Conservation (phyloP, 2,329 filamentous ascomycete genomes). For the Akanthomyces dipterigenus region DNA sequence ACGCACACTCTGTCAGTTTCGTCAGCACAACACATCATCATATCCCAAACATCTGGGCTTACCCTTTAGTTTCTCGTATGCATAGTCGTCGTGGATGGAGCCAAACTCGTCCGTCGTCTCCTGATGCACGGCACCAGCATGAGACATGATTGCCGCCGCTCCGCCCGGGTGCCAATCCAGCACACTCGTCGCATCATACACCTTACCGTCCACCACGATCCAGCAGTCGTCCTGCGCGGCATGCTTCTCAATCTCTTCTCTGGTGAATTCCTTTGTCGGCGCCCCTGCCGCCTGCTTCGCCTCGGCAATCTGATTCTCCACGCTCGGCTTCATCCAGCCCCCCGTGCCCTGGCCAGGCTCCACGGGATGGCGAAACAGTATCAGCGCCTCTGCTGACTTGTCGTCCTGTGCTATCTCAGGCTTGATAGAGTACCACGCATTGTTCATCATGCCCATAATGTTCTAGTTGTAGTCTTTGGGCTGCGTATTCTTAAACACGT, state of each 20-base stretch:
- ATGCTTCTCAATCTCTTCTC: constrained; percentile 47
- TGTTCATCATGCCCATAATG: constrained; percentile 49
- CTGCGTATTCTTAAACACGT: constrained; percentile 45
- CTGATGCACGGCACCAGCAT: constrained; percentile 42
- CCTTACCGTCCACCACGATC: constrained; percentile 46
- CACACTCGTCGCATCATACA: constrained; percentile 43
- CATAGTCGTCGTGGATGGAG: constrained; percentile 44
- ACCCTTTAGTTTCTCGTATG: constrained; percentile 41
- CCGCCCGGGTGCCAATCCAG: constrained; percentile 44
- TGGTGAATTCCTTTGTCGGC: constrained; percentile 23
- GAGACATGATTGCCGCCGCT: constrained; percentile 38
- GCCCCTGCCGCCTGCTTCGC: constrained; percentile 36
- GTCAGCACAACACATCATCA: too few species aligned
- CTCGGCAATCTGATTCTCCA: constrained; percentile 36
- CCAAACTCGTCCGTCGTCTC: constrained; percentile 43
- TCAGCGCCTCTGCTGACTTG: constrained; percentile 21
- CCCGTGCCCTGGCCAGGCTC: constrained; percentile 35
- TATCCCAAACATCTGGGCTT: neutral
- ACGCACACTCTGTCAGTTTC: constrained; percentile 35
- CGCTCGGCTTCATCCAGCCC: constrained; percentile 45
- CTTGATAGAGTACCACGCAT: constrained; percentile 41
- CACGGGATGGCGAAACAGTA: constrained; percentile 40
- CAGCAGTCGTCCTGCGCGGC: constrained; percentile 41
- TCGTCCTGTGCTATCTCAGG: constrained; percentile 30
- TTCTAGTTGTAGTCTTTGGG: constrained; percentile 40